A percentile compares a stretch with the other conserved stretches of the same genome.
Conservation (phyloP, 2,329 filamentous ascomycete genomes). For the Fusarium xyrophilum region DNA sequence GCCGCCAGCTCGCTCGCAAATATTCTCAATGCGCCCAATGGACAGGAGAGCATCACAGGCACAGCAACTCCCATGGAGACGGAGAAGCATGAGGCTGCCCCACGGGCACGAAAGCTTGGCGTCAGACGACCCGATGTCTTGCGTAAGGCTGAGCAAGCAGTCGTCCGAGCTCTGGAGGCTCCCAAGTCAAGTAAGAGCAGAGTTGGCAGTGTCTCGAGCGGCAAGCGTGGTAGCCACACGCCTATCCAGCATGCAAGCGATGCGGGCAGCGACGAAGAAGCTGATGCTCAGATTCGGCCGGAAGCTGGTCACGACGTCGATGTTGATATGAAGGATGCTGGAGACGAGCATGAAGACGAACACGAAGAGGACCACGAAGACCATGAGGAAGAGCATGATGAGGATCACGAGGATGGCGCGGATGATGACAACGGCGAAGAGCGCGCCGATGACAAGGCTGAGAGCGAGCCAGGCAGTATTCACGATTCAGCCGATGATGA, state of each 20-base stretch:
- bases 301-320: slow-evolving; percentile 46
- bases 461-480: slow-evolving; percentile 58
- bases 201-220: slow-evolving; percentile 59
- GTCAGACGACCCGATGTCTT: slow-evolving; percentile 65
- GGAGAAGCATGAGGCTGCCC: slow-evolving; percentile 52
- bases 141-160: slow-evolving; percentile 67
- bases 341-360: slow-evolving; percentile 42
- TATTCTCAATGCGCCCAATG: slow-evolving; percentile 53
- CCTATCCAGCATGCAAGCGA: slow-evolving; percentile 49
- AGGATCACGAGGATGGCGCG: slow-evolving; percentile 38
- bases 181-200: slow-evolving; percentile 57
- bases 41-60: slow-evolving; percentile 47
- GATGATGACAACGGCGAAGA: slow-evolving; percentile 45
- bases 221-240: slow-evolving; percentile 53
- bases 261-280: slow-evolving; percentile 51
- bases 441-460: slow-evolving; percentile 47
- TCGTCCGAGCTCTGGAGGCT: slow-evolving; percentile 58
- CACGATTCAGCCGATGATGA: slow-evolving; percentile 73
- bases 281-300: slow-evolving; percentile 49
- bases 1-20: slow-evolving; percentile 49
- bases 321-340: slow-evolving; percentile 55
- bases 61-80: slow-evolving; percentile 48
- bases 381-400: slow-evolving; percentile 41
- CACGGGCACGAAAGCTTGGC: slow-evolving; percentile 51
- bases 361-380: slow-evolving; percentile 39